Evolutionary conservation across 257 asterid species (phyloP).

Genomic region (Ajuga chamaepitys): DNA sequence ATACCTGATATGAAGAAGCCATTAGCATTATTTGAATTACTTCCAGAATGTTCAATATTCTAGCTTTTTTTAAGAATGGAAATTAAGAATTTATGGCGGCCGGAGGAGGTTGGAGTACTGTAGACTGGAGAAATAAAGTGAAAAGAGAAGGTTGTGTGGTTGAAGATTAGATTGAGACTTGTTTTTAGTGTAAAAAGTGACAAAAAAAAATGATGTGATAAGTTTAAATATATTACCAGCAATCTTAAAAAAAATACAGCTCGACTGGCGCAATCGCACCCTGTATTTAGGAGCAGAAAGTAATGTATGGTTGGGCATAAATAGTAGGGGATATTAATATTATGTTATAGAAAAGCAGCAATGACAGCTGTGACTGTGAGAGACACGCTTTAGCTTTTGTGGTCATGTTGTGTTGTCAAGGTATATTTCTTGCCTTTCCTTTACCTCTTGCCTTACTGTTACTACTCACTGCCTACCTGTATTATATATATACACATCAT

Average conservation of each 20-base stretch:
- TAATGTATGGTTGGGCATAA: slow-evolving; percentile 5
- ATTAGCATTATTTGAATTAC: not conserved
- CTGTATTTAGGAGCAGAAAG: not conserved
- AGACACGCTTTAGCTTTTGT: slow-evolving; percentile 42
- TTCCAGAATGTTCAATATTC: too few relatives aligned
- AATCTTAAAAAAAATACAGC: too few relatives aligned
- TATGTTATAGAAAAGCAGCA: slow-evolving; percentile 32
- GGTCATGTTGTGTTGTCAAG: not conserved
- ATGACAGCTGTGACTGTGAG: slow-evolving; percentile 52
- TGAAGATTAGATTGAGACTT: too few relatives aligned
- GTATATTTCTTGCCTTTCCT: slow-evolving; percentile 16
- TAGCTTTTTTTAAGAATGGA: too few relatives aligned
- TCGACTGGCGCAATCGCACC: too few relatives aligned
- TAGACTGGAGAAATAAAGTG: not conserved
- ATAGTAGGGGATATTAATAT: not conserved
- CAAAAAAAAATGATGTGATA: too few relatives aligned
- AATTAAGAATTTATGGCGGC: too few relatives aligned
- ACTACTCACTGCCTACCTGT: slow-evolving; percentile 9
- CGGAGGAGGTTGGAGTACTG: too few relatives aligned
- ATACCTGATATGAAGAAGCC: not conserved
- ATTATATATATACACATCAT: too few relatives aligned
- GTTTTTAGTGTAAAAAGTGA: too few relatives aligned
- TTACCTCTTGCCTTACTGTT: not conserved
- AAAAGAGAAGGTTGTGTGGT: too few relatives aligned
- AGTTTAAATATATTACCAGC: too few relatives aligned